Percentiles rank a stretch among this genome's conserved stretches.
Evolutionary conservation across 805 yeast species (phyloP).

Genomic region (Lachancea lanzarotensis): DNA sequence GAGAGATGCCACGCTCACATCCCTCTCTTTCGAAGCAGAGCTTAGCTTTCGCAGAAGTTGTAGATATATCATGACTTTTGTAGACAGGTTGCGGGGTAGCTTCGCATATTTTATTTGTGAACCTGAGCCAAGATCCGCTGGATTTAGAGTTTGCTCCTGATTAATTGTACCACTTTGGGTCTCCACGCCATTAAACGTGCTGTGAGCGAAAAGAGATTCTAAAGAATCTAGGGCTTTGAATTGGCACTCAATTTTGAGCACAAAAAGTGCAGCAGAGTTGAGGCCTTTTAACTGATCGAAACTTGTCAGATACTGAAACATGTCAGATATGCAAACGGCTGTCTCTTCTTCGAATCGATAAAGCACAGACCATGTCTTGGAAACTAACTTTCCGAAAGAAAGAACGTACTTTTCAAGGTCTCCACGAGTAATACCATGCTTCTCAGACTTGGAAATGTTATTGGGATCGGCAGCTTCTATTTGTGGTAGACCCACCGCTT

Average conservation of each 20-base stretch:
- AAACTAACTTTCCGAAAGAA: conserved; percentile 52
- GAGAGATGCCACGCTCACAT: conserved; percentile 46
- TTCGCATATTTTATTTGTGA: conserved; percentile 34
- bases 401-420: conserved; percentile 54
- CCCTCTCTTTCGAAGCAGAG: conserved; percentile 28
- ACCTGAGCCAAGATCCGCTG: not conserved
- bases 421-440: conserved; percentile 37
- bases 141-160: conserved; percentile 7
- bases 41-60: conserved; percentile 67
- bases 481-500: conserved; percentile 43
- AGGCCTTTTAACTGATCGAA: conserved; percentile 66
- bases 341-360: conserved; percentile 87
- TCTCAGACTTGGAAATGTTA: conserved; percentile 9
- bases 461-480: conserved; percentile 19
- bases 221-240: conserved; percentile 67
- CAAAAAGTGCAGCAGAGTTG: conserved; percentile 60
- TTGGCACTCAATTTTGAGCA: conserved; percentile 65
- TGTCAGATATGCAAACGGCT: conserved; percentile 83
- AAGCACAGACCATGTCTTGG: conserved; percentile 75
- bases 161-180: not conserved
- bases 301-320: conserved; percentile 78
- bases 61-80: conserved; percentile 83
- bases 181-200: not conserved
- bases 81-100: conserved; percentile 74
- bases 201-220: conserved; percentile 11